phyloP scores from a whole-genome alignment of 768 basidiomycete genomes.

The Pulveroboletus ravenelii region DNA sequence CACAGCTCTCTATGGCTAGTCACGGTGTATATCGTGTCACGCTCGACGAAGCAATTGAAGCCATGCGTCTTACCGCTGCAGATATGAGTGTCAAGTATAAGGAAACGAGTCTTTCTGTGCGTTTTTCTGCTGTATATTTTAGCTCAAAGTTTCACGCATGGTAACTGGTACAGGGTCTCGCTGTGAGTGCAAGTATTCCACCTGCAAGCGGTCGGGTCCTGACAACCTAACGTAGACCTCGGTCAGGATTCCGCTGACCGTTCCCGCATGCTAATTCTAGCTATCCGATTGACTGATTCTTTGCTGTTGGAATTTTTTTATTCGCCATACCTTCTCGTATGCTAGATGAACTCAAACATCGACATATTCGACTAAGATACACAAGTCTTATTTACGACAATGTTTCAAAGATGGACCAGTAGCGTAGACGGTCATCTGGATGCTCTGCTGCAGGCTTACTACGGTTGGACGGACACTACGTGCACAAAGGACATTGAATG shows the following conservation, averaged over 20 bases:
- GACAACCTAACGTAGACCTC: conserved; percentile 42
- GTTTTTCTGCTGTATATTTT: conserved; percentile 21
- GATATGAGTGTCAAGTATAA: conserved; percentile 97
- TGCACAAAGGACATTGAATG: too few relatives aligned
- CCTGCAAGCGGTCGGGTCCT: conserved; percentile 6
- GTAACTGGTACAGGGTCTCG: conserved; percentile 44
- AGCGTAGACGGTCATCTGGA: too few relatives aligned
- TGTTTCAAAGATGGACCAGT: too few relatives aligned
- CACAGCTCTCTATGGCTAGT: conserved; percentile 91
- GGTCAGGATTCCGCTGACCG: conserved; percentile 80
- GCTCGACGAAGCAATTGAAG: conserved; percentile 92
- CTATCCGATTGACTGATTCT: not conserved
- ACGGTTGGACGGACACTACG: too few relatives aligned
- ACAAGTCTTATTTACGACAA: too few relatives aligned
- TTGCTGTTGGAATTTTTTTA: not conserved
- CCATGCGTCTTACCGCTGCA: conserved; percentile 88
- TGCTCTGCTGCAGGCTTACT: too few relatives aligned
- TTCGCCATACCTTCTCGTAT: not conserved
- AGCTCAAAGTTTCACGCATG: not conserved
- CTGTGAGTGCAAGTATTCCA: conserved; percentile 37
- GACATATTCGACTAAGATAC: too few relatives aligned
- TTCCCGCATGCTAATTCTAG: conserved; percentile 65
- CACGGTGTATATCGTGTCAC: conserved; percentile 83
- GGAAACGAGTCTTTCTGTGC: conserved; percentile 87
- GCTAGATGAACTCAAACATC: too few relatives aligned